These are phyloP conservation scores for Neopestalotiopsis clavispora DNA, from an alignment of 2,329 filamentous ascomycete genomes.

Conservation along the genomic window DNA sequence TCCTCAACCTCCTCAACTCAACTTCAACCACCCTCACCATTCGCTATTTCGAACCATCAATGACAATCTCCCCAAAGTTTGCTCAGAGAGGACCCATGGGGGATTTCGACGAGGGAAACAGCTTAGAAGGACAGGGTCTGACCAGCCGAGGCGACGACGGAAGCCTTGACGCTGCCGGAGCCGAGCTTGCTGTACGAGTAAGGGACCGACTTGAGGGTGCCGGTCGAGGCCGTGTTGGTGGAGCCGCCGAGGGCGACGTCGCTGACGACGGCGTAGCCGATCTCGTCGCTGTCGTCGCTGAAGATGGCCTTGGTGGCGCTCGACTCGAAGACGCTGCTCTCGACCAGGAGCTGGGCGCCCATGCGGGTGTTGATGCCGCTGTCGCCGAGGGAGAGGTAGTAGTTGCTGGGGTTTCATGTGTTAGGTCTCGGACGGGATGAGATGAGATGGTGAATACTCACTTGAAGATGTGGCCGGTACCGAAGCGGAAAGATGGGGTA, in stretches of 20 bases:
- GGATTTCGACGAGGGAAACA: not conserved
- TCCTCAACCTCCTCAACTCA: not conserved
- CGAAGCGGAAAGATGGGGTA: slow-evolving; percentile 67
- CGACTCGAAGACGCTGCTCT: slow-evolving; percentile 45
- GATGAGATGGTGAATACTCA: not conserved
- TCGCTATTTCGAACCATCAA: not conserved
- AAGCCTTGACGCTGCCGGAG: slow-evolving; percentile 22
- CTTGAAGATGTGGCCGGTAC: slow-evolving; percentile 64
- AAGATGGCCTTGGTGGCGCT: slow-evolving; percentile 31
- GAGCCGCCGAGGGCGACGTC: slow-evolving; percentile 50
- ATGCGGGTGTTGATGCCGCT: slow-evolving; percentile 59
- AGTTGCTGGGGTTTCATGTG: slow-evolving; percentile 37
- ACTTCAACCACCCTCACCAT: not conserved
- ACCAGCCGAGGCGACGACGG: slow-evolving; percentile 18
- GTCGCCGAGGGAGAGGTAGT: slow-evolving; percentile 47
- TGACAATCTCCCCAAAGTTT: no score
- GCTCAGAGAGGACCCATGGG: no score
- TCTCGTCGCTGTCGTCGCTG: slow-evolving; percentile 45
- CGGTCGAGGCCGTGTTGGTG: slow-evolving; percentile 52
- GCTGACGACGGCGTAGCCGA: slow-evolving; percentile 45
- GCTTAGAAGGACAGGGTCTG: slow-evolving; percentile 19
- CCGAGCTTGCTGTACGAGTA: slow-evolving; percentile 22
- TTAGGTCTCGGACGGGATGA: not conserved
- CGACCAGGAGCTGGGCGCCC: slow-evolving; percentile 55
- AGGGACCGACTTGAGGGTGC: slow-evolving; percentile 37